Percentiles rank a stretch among this genome's conserved stretches.
These are phyloP conservation scores for Neurospora sp. DNA, from an alignment of 495 filamentous ascomycete genomes.

Conservation along the genomic window DNA sequence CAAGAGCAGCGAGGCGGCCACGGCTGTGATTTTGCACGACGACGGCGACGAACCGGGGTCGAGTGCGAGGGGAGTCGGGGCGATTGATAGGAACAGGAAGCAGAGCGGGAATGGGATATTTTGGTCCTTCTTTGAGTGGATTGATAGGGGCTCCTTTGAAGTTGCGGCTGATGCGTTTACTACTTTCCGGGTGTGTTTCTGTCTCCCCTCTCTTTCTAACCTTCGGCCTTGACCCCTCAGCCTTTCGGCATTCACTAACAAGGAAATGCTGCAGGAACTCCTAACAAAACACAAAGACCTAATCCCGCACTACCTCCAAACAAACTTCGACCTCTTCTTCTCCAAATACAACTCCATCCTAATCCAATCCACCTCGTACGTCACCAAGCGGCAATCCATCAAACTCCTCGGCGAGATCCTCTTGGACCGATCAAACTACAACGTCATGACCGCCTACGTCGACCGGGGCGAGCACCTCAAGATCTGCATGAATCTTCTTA, in stretches of 20 bases:
- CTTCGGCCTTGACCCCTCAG: too few species aligned
- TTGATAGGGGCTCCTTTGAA: slow-evolving; percentile 89
- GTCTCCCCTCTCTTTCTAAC: neutral
- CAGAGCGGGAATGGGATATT: slow-evolving; percentile 76
- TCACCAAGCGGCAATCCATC: slow-evolving; percentile 96
- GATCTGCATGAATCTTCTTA: slow-evolving; percentile 91
- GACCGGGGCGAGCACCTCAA: slow-evolving; percentile 92
- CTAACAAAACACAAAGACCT: slow-evolving; percentile 88
- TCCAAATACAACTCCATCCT: slow-evolving; percentile 78
- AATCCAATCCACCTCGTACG: slow-evolving; percentile 86
- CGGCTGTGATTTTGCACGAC: slow-evolving; percentile 84
- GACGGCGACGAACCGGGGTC: slow-evolving; percentile 55
- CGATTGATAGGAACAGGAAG: slow-evolving; percentile 53
- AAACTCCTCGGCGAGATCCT: slow-evolving; percentile 93
- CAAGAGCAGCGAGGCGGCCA: slow-evolving; percentile 71
- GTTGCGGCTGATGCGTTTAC: slow-evolving; percentile 95
- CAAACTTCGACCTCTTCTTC: slow-evolving; percentile 90
- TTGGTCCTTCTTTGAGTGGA: slow-evolving; percentile 98
- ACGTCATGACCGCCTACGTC: slow-evolving; percentile 95
- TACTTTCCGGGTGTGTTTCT: slow-evolving; percentile 69
- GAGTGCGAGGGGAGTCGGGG: slow-evolving; percentile 45
- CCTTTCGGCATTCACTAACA: too few species aligned
- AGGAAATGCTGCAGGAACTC: slow-evolving; percentile 53
- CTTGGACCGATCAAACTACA: slow-evolving; percentile 91
- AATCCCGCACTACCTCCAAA: slow-evolving; percentile 71